These are phyloP conservation scores for Eucalyptus cloeziana DNA, from an alignment of 345 rosid genomes.

Conservation along the genomic window DNA sequence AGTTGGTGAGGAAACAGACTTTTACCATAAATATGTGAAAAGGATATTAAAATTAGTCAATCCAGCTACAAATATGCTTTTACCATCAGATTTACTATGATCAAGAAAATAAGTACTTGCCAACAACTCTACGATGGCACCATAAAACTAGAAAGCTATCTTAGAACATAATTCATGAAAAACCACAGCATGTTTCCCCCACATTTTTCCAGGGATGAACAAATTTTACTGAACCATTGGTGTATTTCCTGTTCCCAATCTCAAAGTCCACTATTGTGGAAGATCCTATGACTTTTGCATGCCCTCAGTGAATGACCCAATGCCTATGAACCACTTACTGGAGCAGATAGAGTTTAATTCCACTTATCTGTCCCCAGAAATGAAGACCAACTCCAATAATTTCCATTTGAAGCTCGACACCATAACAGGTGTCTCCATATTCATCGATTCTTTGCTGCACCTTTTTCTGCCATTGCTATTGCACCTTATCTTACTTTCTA, in stretches of 20 bases:
- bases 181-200: neutral
- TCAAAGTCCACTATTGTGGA: neutral
- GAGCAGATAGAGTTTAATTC: neutral
- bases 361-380: neutral
- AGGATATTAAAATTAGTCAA: neutral
- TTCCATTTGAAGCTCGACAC: neutral
- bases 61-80: neutral
- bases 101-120: neutral
- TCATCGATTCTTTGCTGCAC: neutral
- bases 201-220: neutral
- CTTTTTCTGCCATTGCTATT: neutral
- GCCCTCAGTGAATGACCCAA: neutral
- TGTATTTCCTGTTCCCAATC: neutral
- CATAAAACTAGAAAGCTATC: neutral
- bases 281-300: neutral
- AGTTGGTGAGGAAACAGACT: neutral
- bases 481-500: neutral
- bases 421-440: neutral
- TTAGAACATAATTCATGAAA: neutral
- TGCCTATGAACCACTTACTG: neutral
- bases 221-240: neutral
- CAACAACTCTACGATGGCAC: neutral
- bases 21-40: neutral
- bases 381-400: neutral
- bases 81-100: neutral